A percentile compares a stretch with the other conserved stretches of the same genome.
phyloP scores from a whole-genome alignment of 129 eudicot species.

The Flaveria sonorensis region DNA sequence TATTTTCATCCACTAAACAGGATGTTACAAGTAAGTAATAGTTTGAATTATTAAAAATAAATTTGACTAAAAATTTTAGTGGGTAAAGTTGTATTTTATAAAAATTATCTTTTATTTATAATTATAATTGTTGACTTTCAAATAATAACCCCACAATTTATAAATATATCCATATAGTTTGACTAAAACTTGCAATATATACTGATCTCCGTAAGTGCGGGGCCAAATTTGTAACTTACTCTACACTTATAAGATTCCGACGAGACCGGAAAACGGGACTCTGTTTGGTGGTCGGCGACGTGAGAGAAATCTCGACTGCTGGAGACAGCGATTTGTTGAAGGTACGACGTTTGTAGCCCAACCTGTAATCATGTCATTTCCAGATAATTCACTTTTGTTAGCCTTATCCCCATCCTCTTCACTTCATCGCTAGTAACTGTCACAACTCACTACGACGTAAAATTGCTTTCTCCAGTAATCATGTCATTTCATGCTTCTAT shows the following conservation, averaged over 20 bases:
- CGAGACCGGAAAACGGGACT: neutral
- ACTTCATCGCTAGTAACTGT: neutral
- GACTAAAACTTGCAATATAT: no score
- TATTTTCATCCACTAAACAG: no score
- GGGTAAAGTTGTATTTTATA: no score
- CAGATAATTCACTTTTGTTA: neutral
- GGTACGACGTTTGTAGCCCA: neutral
- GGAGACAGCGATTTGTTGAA: neutral
- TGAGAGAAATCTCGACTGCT: neutral
- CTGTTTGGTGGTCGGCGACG: neutral
- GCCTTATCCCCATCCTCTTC: neutral
- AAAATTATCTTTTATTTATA: no score
- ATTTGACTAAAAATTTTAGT: no score
- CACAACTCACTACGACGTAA: neutral
- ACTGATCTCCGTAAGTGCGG: neutral
- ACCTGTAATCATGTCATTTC: neutral
- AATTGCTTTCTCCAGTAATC: neutral
- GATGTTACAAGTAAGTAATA: no score
- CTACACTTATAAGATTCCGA: neutral
- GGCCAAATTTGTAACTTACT: constrained; percentile 5
- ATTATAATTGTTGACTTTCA: no score
- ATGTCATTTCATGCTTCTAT: neutral
- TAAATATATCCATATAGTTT: no score
- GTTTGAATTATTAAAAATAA: no score
- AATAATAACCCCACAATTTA: no score